A percentile compares a stretch with the other conserved stretches of the same genome.
Conservation (phyloP, 2,329 filamentous ascomycete genomes). For the Conoideocrella luteorostrata region DNA sequence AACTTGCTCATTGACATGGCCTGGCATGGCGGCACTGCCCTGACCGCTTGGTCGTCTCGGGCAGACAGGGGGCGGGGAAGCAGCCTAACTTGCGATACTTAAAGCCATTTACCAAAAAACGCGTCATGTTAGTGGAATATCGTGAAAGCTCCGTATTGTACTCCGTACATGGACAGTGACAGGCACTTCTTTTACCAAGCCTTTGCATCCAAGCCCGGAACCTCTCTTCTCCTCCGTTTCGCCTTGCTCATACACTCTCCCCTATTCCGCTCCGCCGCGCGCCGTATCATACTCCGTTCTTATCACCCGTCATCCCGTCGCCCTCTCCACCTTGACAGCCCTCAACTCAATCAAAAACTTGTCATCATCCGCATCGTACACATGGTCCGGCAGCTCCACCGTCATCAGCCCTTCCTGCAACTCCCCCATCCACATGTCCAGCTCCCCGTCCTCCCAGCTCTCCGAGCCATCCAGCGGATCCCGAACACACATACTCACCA, state of each 20-base stretch:
- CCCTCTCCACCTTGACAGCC: constrained; percentile 5
- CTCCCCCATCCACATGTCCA: constrained; percentile 13
- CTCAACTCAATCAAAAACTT: constrained; percentile 7
- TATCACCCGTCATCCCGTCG: background rate
- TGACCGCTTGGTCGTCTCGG: too few relatives aligned
- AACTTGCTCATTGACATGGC: too few relatives aligned
- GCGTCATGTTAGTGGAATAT: too few relatives aligned
- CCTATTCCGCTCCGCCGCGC: background rate
- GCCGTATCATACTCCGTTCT: background rate
- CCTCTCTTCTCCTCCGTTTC: too few relatives aligned
- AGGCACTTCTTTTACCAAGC: too few relatives aligned
- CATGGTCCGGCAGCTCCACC: constrained; percentile 8
- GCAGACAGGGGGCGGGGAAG: too few relatives aligned
- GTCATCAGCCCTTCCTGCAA: constrained; percentile 8
- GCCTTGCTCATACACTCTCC: background rate
- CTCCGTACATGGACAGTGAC: too few relatives aligned
- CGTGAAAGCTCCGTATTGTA: too few relatives aligned
- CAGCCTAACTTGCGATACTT: too few relatives aligned
- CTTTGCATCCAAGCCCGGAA: too few relatives aligned
- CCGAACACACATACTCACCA: constrained; percentile 12
- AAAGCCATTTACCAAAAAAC: too few relatives aligned
- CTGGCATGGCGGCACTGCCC: too few relatives aligned
- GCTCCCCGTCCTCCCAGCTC: constrained; percentile 12
- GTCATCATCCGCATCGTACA: constrained; percentile 6
- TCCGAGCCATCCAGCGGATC: constrained; percentile 3